Conservation (phyloP, 2,329 filamentous ascomycete species). For the Penicillium capsulatum region DNA sequence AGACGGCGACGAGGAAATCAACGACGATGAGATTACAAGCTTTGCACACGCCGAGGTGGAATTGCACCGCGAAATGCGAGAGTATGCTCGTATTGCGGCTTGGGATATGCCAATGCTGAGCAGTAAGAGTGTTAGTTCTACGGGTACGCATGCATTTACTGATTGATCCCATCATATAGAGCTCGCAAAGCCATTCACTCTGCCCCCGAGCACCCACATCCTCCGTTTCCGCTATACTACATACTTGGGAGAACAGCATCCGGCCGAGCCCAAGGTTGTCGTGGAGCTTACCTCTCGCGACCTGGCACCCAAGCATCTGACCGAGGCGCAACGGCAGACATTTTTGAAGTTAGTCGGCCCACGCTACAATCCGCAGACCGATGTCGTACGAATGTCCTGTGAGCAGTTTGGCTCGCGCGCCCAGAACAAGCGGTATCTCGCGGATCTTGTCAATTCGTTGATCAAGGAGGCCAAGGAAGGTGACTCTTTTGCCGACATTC, state of each 20-base stretch:
- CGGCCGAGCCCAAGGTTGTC: conserved; percentile 88
- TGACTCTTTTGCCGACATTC: conserved; percentile 84
- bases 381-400: conserved; percentile 82
- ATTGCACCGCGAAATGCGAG: conserved; percentile 78
- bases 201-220: conserved; percentile 59
- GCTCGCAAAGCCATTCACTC: conserved; percentile 77
- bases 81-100: conserved; percentile 79
- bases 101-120: conserved; percentile 94
- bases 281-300: conserved; percentile 79
- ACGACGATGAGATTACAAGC: conserved; percentile 78
- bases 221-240: conserved; percentile 95
- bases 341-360: conserved; percentile 80
- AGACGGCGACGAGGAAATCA: conserved; percentile 53
- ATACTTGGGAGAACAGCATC: conserved; percentile 91
- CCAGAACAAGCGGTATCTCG: conserved; percentile 95
- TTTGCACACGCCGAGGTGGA: conserved; percentile 84
- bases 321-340: conserved; percentile 66
- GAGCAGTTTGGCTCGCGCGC: conserved; percentile 84
- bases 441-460: conserved; percentile 69
- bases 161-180: conserved; percentile 50
- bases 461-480: conserved; percentile 72
- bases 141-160: conserved; percentile 1
- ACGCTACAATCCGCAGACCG: conserved; percentile 80
- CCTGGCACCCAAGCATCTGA: conserved; percentile 58
- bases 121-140: conserved; percentile 54